Evolutionary conservation across 2,329 filamentous ascomycete genomes (phyloP).

Genomic region (Calonectria leucothoes): DNA sequence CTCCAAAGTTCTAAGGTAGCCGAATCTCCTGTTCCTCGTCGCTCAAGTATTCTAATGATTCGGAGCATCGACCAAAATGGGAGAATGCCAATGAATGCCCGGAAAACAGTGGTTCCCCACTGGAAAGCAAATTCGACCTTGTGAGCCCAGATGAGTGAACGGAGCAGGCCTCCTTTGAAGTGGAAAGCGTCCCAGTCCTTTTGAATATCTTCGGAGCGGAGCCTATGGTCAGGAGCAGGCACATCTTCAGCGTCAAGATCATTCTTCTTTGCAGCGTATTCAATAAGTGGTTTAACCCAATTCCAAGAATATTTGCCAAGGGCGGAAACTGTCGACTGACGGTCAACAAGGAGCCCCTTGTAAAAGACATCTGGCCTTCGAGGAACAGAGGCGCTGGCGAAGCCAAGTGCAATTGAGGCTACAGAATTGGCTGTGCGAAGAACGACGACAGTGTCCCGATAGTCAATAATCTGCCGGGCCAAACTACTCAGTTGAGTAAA

Average conservation of each 20-base stretch:
- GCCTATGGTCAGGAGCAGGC: constrained; percentile 68
- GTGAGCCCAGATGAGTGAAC: constrained; percentile 69
- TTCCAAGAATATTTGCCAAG: constrained; percentile 72
- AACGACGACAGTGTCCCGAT: constrained; percentile 55
- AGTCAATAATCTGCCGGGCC: constrained; percentile 43
- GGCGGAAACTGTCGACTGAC: constrained; percentile 70
- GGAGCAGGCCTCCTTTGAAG: constrained; percentile 67
- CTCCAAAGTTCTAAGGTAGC: constrained; percentile 69
- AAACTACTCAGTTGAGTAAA: constrained; percentile 58
- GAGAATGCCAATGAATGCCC: constrained; percentile 71
- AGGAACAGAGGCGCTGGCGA: constrained; percentile 68
- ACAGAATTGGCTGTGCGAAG: constrained; percentile 59
- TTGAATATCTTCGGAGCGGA: constrained; percentile 62
- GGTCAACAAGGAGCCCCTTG: constrained; percentile 70
- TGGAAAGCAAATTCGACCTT: constrained; percentile 67
- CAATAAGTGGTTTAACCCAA: constrained; percentile 70
- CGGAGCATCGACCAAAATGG: constrained; percentile 77
- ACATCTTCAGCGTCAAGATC: constrained; percentile 72
- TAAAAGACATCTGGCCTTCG: constrained; percentile 76
- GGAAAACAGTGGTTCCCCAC: constrained; percentile 65
- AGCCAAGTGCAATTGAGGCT: constrained; percentile 55
- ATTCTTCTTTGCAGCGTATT: constrained; percentile 65
- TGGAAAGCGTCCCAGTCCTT: constrained; percentile 60
- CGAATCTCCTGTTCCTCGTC: constrained; percentile 55
- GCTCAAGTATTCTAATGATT: constrained; percentile 74